phyloP scores from a whole-genome alignment of 257 asterid genomes.

The Nicotiana noctiflora region DNA sequence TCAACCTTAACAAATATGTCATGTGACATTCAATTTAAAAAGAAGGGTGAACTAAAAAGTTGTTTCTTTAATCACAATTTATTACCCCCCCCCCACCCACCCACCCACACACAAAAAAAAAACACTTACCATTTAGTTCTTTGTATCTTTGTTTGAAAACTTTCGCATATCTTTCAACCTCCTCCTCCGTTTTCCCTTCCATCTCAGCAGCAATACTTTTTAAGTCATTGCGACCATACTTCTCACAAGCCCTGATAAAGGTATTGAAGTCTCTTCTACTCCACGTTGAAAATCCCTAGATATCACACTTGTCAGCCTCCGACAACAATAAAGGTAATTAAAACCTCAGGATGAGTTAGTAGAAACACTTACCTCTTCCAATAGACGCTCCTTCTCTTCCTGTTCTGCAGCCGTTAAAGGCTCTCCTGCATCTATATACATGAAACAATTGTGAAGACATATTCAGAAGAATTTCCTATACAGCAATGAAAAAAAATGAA shows the following conservation, averaged over 20 bases:
- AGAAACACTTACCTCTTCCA: slow-evolving; percentile 60
- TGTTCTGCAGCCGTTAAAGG: slow-evolving; percentile 97
- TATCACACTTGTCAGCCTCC: not conserved
- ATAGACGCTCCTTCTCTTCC: slow-evolving; percentile 82
- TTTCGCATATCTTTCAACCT: slow-evolving; percentile 85
- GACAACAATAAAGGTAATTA: not conserved
- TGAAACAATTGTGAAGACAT: not conserved
- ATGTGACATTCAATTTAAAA: too few relatives aligned
- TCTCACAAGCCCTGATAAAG: slow-evolving; percentile 96
- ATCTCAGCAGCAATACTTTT: slow-evolving; percentile 83
- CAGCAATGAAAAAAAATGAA: not conserved
- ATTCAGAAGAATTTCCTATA: slow-evolving; percentile 12
- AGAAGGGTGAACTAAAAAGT: too few relatives aligned
- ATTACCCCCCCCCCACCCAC: too few relatives aligned
- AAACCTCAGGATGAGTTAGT: not conserved
- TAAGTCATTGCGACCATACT: slow-evolving; percentile 85
- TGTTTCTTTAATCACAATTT: too few relatives aligned
- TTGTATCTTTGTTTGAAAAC: slow-evolving; percentile 89
- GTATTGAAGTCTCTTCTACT: slow-evolving; percentile 94
- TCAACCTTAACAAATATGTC: too few relatives aligned
- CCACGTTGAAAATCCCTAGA: slow-evolving; percentile 94
- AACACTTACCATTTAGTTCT: slow-evolving; percentile 74
- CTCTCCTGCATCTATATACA: slow-evolving; percentile 67
- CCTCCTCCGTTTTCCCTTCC: slow-evolving; percentile 95
- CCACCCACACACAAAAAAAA: too few relatives aligned